These are phyloP conservation scores for Mimosa pudica DNA, from an alignment of 306 rosid genomes.

Conservation along the genomic window DNA sequence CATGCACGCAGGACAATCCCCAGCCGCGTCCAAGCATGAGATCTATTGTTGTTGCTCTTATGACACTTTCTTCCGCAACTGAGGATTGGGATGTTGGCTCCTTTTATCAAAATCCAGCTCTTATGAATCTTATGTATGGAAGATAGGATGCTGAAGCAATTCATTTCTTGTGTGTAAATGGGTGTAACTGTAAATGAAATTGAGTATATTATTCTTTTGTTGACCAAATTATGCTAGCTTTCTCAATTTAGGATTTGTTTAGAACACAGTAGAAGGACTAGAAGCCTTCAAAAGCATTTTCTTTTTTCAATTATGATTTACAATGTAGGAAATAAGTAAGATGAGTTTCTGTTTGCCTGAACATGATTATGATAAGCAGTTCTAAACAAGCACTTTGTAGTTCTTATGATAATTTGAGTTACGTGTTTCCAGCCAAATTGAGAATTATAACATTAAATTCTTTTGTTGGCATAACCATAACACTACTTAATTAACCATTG, in stretches of 20 bases:
- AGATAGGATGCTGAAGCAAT: constrained; percentile 43
- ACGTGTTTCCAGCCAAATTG: neutral
- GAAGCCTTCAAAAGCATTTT: too few relatives aligned
- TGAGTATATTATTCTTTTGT: neutral
- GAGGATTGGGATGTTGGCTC: constrained; percentile 85
- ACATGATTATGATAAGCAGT: too few relatives aligned
- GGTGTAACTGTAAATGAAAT: neutral
- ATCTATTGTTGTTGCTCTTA: constrained; percentile 79
- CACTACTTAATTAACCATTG: too few relatives aligned
- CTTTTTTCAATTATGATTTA: too few relatives aligned
- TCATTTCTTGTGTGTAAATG: neutral
- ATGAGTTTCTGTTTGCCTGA: too few relatives aligned
- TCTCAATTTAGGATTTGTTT: neutral
- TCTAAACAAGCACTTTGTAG: neutral
- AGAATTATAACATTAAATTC: too few relatives aligned
- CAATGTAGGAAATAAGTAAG: too few relatives aligned
- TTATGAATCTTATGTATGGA: constrained; percentile 70
- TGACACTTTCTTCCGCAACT: constrained; percentile 69
- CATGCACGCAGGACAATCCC: constrained; percentile 70
- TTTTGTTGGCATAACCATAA: too few relatives aligned
- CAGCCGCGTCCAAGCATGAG: constrained; percentile 83
- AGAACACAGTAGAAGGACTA: too few relatives aligned
- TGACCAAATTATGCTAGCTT: neutral
- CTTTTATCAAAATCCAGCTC: constrained; percentile 65
- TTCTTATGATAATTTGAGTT: neutral